phyloP scores from a whole-genome alignment of 805 yeast genomes.

The Candida awuae region DNA sequence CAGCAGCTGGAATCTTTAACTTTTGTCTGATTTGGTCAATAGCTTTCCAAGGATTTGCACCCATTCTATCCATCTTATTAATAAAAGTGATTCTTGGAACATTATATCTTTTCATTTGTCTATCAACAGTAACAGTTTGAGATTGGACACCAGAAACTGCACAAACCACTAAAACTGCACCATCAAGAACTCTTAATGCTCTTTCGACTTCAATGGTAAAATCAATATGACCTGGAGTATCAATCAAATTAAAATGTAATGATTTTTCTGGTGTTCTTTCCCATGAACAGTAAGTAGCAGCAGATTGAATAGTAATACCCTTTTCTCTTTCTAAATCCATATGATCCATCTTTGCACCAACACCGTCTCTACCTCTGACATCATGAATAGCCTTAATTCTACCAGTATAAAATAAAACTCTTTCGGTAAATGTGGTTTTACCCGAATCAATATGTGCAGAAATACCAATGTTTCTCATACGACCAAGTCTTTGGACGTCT shows the following conservation, averaged over 20 bases:
- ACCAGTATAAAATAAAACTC: slow-evolving; percentile 93
- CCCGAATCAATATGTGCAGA: slow-evolving; percentile 98
- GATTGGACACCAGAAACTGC: slow-evolving; percentile 98
- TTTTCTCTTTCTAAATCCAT: slow-evolving; percentile 98
- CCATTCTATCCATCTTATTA: slow-evolving; percentile 99
- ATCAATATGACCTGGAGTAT: slow-evolving; percentile 98
- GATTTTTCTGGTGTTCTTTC: slow-evolving; percentile 50
- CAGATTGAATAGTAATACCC: slow-evolving; percentile 97
- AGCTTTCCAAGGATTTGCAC: slow-evolving; percentile 94
- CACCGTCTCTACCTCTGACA: slow-evolving; percentile 93
- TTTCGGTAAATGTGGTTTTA: slow-evolving; percentile 95
- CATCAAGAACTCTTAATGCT: slow-evolving; percentile 95
- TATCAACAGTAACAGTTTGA: slow-evolving; percentile 96
- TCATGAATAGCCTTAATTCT: slow-evolving; percentile 95
- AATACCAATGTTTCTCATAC: slow-evolving; percentile 90
- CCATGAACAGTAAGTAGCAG: slow-evolving; percentile 98
- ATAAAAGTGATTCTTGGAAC: slow-evolving; percentile 95
- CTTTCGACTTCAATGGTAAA: slow-evolving; percentile 98
- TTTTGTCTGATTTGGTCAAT: slow-evolving; percentile 84
- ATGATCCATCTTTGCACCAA: slow-evolving; percentile 99
- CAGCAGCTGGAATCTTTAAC: slow-evolving; percentile 91
- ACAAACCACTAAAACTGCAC: slow-evolving; percentile 97
- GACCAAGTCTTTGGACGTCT: slow-evolving; percentile 44
- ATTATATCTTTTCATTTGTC: slow-evolving; percentile 97
- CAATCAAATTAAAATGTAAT: slow-evolving; percentile 90